These are phyloP conservation scores for Byssoonygena ceratinophila DNA, from an alignment of 2,329 filamentous ascomycete genomes.

Conservation along the genomic window DNA sequence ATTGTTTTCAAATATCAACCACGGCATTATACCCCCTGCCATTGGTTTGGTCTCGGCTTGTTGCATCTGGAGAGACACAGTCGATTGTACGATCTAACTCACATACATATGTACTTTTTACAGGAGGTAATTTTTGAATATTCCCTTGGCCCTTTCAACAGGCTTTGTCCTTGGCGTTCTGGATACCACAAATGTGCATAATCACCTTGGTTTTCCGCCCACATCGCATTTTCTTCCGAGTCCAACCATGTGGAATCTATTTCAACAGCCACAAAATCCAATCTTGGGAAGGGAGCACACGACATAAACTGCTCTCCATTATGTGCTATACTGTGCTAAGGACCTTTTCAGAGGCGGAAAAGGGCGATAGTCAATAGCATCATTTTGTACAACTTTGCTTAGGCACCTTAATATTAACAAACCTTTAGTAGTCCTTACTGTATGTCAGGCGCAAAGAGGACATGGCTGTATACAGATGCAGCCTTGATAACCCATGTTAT, in stretches of 20 bases:
- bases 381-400: neutral
- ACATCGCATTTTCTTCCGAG: neutral
- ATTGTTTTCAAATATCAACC: neutral
- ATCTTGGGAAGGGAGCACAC: neutral
- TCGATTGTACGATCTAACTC: neutral
- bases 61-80: neutral
- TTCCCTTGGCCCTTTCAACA: conserved; percentile 15
- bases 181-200: neutral
- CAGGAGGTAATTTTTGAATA: conserved; percentile 1
- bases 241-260: neutral
- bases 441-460: too few relatives aligned
- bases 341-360: neutral
- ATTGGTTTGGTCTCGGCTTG: neutral
- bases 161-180: conserved; percentile 12
- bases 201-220: conserved; percentile 2
- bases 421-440: too few relatives aligned
- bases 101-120: conserved; percentile 1
- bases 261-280: neutral
- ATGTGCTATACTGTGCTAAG: neutral
- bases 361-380: too few relatives aligned
- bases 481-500: too few relatives aligned
- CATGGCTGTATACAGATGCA: too few relatives aligned
- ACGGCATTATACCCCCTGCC: neutral
- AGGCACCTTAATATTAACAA: neutral
- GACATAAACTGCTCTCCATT: neutral